Evolutionary conservation across 495 filamentous ascomycete genomes (phyloP).

Genomic region (Podospora pseudoanserina): DNA sequence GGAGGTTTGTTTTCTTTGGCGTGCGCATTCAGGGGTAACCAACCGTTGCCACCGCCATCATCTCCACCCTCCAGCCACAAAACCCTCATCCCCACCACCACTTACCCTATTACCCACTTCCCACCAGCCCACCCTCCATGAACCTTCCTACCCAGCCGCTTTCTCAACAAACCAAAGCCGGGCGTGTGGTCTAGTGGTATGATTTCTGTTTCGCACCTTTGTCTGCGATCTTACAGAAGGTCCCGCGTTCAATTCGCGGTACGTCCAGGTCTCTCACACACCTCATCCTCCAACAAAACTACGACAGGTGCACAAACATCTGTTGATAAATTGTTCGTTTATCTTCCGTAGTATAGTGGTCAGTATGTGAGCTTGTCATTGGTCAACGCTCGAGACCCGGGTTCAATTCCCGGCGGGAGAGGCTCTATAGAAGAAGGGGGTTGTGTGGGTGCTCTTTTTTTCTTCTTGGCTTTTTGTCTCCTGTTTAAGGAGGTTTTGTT

Average conservation of each 20-base stretch:
- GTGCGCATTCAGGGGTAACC: not conserved
- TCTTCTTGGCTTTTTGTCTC: not conserved
- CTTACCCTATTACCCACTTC: not conserved
- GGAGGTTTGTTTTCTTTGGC: not conserved
- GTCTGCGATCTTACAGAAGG: not conserved
- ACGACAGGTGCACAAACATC: constrained; percentile 4
- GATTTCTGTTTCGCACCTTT: constrained; percentile 1
- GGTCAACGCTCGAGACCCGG: constrained; percentile 7
- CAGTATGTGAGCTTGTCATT: constrained; percentile 11
- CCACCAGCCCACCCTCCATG: not conserved
- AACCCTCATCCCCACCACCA: constrained; percentile 2
- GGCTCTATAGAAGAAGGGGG: not conserved
- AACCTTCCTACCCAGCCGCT: not conserved
- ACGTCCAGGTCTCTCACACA: not conserved
- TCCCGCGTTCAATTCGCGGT: constrained; percentile 7
- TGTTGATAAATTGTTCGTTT: not conserved
- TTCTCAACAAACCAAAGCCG: not conserved
- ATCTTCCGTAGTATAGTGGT: constrained; percentile 11
- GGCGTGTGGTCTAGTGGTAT: constrained; percentile 6
- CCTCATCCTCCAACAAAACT: not conserved
- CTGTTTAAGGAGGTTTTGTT: too few species aligned
- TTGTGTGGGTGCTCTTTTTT: not conserved
- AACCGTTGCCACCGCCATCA: not conserved
- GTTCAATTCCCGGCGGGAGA: constrained; percentile 11
- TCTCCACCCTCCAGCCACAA: not conserved